phyloP scores from a whole-genome alignment of 2,329 filamentous ascomycete species.

The Botrytis galanthina region DNA sequence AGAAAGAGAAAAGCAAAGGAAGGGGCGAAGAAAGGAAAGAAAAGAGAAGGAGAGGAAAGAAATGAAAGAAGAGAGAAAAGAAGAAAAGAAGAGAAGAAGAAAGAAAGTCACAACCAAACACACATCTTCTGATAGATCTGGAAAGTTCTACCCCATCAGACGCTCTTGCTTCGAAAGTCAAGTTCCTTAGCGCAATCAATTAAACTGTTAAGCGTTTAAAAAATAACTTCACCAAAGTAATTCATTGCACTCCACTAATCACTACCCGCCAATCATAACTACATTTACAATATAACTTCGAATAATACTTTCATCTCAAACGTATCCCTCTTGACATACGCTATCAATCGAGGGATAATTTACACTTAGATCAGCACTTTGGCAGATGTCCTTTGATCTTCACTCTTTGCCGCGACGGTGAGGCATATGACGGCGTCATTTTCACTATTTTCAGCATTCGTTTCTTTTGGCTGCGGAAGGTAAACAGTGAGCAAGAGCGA shows the following conservation, averaged over 20 bases:
- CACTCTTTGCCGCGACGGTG: not conserved
- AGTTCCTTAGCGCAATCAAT: no score
- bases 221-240: not conserved
- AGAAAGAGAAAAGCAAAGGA: not conserved
- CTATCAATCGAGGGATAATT: not conserved
- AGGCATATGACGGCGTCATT: not conserved
- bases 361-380: not conserved
- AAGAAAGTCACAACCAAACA: not conserved
- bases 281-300: not conserved
- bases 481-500: not conserved
- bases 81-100: not conserved
- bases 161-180: not conserved
- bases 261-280: not conserved
- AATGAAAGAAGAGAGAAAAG: no score
- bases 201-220: not conserved
- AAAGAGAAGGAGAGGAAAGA: not conserved
- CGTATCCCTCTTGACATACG: not conserved
- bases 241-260: not conserved
- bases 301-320: not conserved
- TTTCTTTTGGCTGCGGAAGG: not conserved
- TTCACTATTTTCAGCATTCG: not conserved
- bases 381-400: not conserved
- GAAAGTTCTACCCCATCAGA: not conserved
- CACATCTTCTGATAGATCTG: no score
- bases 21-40: no score